A percentile compares a stretch with the other conserved stretches of the same genome.
Conservation (phyloP, 306 rosid genomes). For the Argentina anserina region DNA sequence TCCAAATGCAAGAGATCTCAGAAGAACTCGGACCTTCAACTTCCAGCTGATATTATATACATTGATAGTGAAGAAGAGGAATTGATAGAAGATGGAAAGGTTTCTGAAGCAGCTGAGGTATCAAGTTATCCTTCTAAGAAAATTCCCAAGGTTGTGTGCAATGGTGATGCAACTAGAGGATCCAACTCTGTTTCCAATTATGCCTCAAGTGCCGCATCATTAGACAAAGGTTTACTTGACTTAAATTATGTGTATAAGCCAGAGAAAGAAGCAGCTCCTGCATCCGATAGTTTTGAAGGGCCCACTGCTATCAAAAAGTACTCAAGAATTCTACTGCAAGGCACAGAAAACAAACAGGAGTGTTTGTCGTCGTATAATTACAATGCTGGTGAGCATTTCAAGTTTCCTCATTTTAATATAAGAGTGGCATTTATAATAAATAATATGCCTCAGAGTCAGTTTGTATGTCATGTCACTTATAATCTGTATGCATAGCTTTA, state of each 20-base stretch:
- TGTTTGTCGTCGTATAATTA: constrained; percentile 11
- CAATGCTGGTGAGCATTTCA: constrained; percentile 32
- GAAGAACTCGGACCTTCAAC: constrained; percentile 72
- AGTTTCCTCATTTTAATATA: constrained; percentile 5
- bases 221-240: constrained; percentile 31
- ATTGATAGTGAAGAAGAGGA: constrained; percentile 49
- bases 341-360: constrained; percentile 28
- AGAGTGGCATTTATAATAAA: background rate
- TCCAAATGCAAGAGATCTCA: constrained; percentile 48
- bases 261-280: constrained; percentile 26
- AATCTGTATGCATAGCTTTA: background rate
- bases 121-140: constrained; percentile 37
- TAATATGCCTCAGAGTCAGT: background rate
- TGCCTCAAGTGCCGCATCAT: constrained; percentile 17
- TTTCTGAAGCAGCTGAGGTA: constrained; percentile 27
- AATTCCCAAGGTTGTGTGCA: constrained; percentile 31
- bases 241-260: constrained; percentile 37
- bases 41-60: constrained; percentile 61
- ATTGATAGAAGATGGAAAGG: constrained; percentile 30
- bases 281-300: constrained; percentile 16
- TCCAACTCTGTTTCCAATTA: constrained; percentile 11
- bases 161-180: constrained; percentile 23
- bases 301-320: constrained; percentile 16
- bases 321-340: constrained; percentile 9
- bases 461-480: background rate